Percentiles rank a stretch among this genome's conserved stretches.
Conservation (phyloP, 148 eudicot genomes). For the Diospyros kaki region DNA sequence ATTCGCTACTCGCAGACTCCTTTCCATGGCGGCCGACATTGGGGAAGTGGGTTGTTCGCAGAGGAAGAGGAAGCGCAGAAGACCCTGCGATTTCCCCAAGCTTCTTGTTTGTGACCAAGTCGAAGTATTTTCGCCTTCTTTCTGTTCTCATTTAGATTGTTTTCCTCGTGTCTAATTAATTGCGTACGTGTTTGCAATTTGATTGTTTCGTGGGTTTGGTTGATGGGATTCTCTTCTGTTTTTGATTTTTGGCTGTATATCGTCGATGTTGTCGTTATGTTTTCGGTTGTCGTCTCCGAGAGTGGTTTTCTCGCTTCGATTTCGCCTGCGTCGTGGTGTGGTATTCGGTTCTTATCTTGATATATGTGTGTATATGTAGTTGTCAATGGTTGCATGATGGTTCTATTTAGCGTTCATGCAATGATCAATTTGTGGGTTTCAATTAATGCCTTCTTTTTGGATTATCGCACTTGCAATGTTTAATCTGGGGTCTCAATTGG, state of each 20-base stretch:
- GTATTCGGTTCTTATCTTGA: not conserved
- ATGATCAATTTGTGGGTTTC: conserved; percentile 5
- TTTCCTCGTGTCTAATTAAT: not conserved
- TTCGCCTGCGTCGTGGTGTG: not conserved
- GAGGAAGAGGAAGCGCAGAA: conserved; percentile 1
- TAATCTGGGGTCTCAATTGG: not conserved
- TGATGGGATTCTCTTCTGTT: not conserved
- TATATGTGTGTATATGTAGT: not conserved
- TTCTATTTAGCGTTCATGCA: not conserved
- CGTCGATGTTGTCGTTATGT: not conserved
- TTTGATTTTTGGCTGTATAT: not conserved
- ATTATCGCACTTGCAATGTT: too few relatives aligned
- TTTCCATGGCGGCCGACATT: conserved; percentile 27
- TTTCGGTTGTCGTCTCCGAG: not conserved
- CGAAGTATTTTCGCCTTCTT: conserved; percentile 28
- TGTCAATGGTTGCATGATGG: not conserved
- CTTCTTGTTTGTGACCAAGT: conserved; percentile 19
- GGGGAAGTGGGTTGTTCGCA: not conserved
- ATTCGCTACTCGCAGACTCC: not conserved
- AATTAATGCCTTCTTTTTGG: not conserved
- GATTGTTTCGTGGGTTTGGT: not conserved
- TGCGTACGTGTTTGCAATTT: not conserved
- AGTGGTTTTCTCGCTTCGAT: not conserved
- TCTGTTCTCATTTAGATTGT: not conserved
- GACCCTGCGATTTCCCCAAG: not conserved